Evolutionary conservation across 768 basidiomycete species (phyloP), one percentile per base, ranked within the genome.

Genomic region (Amylocystis lapponica): DNA sequence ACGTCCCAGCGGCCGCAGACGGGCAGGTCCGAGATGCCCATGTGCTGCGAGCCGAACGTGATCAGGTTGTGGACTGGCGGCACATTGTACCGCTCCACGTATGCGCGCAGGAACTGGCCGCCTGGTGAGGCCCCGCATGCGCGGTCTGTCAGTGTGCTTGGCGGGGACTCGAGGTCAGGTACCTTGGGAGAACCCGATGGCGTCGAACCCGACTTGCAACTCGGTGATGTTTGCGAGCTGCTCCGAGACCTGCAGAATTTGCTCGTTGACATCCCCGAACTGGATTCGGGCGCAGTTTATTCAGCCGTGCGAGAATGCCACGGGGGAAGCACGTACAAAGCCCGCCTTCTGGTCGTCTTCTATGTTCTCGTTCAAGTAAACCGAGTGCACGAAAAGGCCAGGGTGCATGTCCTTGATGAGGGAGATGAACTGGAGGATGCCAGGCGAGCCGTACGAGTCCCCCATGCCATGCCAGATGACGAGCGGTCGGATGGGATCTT

Each of bases 171-270:
- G 23, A n/a, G n/a, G n/a, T n/a, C n/a, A n/a, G 58, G n/a, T 41
- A 62, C 83, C 89, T 74, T 93, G 90, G 1, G 89, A 92, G 62
- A 93, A 83, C 1, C 90, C 90, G 39, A 93, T 80, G 13, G 85
- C 90, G 57, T 91, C 88, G 52, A 92, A 93, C 3, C 90, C 90
- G 22, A 55, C 54, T 36, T 67, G 48, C 13, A 93, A 72, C 53
- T 90, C 80, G 1, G 78, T 70, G 26, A 92, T 72, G 1, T 62
- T 69, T 23, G 69, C 64, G 3, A 93, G 65, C 57, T 92, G 86
- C 22, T 71, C 66, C 12, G 83, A 71, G 5, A 84, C 88, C 23
- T 72, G 29, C 17, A 68, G 72, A 4, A 93, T 54, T 56, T 93
- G 90, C 5, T 77, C 70, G 43, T 87, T 72, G 29, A 88, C 74